Evolutionary conservation across 441 rosid species (phyloP).

Genomic region (Croton laevigatus): DNA sequence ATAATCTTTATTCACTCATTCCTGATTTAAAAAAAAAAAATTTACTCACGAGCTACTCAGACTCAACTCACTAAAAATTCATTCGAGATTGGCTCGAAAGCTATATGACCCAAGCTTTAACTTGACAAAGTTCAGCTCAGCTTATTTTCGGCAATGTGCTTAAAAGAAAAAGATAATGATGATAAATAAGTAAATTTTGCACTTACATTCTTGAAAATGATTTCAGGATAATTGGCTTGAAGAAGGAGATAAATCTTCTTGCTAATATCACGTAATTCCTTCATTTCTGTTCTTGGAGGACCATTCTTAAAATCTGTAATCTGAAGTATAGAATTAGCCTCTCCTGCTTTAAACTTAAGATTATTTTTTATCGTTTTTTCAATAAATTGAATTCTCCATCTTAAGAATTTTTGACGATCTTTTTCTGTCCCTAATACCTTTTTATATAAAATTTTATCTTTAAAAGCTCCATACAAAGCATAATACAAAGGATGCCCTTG

Average conservation of each 20-base stretch:
- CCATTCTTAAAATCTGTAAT: constrained; percentile 50
- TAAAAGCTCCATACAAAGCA: constrained; percentile 34
- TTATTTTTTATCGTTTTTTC: constrained; percentile 36
- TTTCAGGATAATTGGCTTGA: constrained; percentile 48
- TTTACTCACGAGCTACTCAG: no score
- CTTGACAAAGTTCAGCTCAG: no score
- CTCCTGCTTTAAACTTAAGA: constrained; percentile 43
- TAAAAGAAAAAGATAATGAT: neutral
- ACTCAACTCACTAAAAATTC: no score
- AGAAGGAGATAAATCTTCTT: constrained; percentile 30
- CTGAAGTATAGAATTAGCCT: constrained; percentile 43
- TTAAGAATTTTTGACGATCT: constrained; percentile 31
- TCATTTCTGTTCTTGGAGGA: constrained; percentile 27
- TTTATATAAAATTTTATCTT: constrained; percentile 25
- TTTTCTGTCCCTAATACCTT: constrained; percentile 32
- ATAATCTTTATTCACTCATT: no score
- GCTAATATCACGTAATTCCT: constrained; percentile 32
- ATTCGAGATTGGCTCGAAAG: no score
- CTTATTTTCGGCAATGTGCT: no score
- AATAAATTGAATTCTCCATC: constrained; percentile 37
- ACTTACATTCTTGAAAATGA: constrained; percentile 44
- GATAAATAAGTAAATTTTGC: no score
- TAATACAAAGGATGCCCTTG: constrained; percentile 50
- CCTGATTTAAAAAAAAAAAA: no score
- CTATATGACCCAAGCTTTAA: no score